Percentiles rank a stretch among this genome's conserved stretches.
These are phyloP conservation scores for Rhizoctonia solani DNA, from an alignment of 1,284 basidiomycete genomes.

Conservation along the genomic window DNA sequence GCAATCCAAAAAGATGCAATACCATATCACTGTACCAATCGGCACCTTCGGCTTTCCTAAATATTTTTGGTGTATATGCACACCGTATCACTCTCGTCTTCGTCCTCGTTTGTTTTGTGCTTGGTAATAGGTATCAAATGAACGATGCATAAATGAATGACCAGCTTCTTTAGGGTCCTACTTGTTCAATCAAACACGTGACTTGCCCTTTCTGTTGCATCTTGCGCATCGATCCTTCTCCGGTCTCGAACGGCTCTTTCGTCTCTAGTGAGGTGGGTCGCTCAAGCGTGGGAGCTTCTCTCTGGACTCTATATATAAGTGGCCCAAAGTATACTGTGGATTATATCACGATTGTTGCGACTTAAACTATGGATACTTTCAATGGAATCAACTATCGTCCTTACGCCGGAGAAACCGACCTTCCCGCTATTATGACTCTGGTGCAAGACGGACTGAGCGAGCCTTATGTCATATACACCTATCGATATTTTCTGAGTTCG, in stretches of 20 bases:
- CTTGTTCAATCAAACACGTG: too few species aligned
- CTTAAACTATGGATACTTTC: background rate
- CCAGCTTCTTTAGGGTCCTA: too few species aligned
- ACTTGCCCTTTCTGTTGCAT: too few species aligned
- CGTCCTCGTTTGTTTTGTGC: too few species aligned
- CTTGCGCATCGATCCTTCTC: background rate
- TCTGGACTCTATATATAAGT: background rate
- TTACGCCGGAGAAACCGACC: conserved; percentile 76
- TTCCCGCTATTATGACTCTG: conserved; percentile 79
- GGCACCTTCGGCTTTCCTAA: too few species aligned
- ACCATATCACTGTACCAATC: too few species aligned
- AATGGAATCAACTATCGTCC: conserved; percentile 62
- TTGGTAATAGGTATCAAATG: too few species aligned
- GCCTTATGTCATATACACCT: conserved; percentile 93
- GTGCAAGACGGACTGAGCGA: conserved; percentile 93
- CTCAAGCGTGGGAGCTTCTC: conserved; percentile 16
- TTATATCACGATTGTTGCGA: background rate
- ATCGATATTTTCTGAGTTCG: conserved; percentile 90
- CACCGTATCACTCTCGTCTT: too few species aligned
- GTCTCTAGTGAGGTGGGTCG: background rate
- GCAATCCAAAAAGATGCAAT: too few species aligned
- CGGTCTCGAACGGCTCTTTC: conserved; percentile 54
- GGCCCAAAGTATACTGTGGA: too few species aligned
- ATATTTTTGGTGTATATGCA: too few species aligned
- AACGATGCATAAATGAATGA: too few species aligned